Percentiles rank a stretch among this genome's conserved stretches.
Conservation (phyloP, 192 early-diverging fungal genomes). For the Umbelopsis sp. region DNA sequence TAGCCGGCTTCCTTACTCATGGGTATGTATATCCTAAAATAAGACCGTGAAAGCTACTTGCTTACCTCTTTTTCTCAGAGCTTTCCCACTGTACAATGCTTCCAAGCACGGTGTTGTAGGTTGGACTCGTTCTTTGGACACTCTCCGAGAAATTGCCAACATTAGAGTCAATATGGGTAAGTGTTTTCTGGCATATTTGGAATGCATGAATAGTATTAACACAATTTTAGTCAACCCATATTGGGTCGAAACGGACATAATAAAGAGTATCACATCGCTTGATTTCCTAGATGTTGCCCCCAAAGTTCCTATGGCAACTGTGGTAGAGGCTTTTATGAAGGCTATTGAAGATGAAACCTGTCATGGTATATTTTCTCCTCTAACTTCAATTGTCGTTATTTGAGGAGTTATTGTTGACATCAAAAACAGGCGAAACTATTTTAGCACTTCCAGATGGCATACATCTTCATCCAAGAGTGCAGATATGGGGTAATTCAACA, state of each 20-base stretch:
- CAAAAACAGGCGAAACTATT: slow-evolving; percentile 1
- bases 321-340: slow-evolving; percentile 31
- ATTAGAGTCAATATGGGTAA: slow-evolving; percentile 35
- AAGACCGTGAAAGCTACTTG: not conserved
- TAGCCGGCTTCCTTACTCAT: slow-evolving; percentile 25
- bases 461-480: not conserved
- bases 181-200: not conserved
- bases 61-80: not conserved
- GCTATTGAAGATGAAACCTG: slow-evolving; percentile 28
- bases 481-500: not conserved
- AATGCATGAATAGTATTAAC: not conserved
- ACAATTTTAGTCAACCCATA: slow-evolving; percentile 31
- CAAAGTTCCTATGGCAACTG: slow-evolving; percentile 17
- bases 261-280: not conserved
- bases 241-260: slow-evolving; percentile 35
- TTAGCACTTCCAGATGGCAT: slow-evolving; percentile 1
- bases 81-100: slow-evolving; percentile 23
- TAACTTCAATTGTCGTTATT: too few species aligned
- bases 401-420: too few species aligned
- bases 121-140: slow-evolving; percentile 30
- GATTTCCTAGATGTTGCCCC: not conserved
- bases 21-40: not conserved
- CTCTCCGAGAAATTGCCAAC: slow-evolving; percentile 22
- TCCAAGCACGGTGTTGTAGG: slow-evolving; percentile 36
- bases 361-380: slow-evolving; percentile 3